Conservation (phyloP, 305 asterid species). For the Euphrasia arctica region DNA sequence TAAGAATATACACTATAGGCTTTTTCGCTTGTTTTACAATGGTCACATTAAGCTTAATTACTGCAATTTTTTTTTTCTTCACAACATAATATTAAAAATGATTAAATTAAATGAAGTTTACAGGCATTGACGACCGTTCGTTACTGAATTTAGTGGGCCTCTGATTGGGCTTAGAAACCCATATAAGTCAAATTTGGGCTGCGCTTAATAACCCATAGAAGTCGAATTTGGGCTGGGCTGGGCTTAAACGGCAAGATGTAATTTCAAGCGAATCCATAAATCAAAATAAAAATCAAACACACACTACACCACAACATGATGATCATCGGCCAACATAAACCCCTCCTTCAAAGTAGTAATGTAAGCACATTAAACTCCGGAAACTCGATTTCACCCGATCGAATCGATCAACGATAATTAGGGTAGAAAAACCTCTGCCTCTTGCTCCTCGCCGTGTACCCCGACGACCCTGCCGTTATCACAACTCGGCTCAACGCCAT, state of each 20-base stretch:
- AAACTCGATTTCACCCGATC: not conserved
- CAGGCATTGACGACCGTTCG: too few relatives aligned
- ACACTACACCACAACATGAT: not conserved
- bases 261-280: not conserved
- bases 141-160: not conserved
- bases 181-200: not conserved
- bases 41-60: too few relatives aligned
- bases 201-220: too few relatives aligned
- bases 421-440: constrained; percentile 84
- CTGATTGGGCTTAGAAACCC: not conserved
- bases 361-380: not conserved
- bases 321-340: too few relatives aligned
- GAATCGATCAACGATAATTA: constrained; percentile 27
- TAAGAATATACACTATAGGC: too few relatives aligned
- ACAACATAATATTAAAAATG: too few relatives aligned
- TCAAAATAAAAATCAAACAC: not conserved
- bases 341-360: too few relatives aligned
- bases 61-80: too few relatives aligned
- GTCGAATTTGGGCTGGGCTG: not conserved
- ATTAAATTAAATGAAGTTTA: too few relatives aligned
- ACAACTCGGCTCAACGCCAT: constrained; percentile 50
- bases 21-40: too few relatives aligned
- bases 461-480: constrained; percentile 39
- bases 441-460: constrained; percentile 62
- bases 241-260: not conserved